These are phyloP conservation scores for Fusarium equiseti DNA, from an alignment of 2,329 filamentous ascomycete genomes.

Conservation along the genomic window DNA sequence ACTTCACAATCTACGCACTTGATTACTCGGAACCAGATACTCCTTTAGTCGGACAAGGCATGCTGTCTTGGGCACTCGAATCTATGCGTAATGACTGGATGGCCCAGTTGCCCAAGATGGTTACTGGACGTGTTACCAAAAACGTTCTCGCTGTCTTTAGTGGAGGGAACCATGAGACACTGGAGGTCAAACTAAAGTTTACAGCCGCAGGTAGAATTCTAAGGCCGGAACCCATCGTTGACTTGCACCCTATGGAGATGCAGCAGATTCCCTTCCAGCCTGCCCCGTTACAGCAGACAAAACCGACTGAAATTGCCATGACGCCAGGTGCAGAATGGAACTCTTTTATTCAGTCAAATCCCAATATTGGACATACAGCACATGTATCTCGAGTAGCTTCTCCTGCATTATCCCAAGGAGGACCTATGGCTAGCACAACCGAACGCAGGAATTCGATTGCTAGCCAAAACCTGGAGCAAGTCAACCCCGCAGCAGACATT, in stretches of 20 bases:
- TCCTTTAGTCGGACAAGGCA: conserved; percentile 93
- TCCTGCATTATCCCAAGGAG: conserved; percentile 54
- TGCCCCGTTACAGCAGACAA: conserved; percentile 10
- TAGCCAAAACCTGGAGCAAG: conserved; percentile 36
- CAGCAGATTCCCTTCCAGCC: conserved; percentile 4
- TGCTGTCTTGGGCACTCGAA: conserved; percentile 86
- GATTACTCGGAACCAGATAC: conserved; percentile 96
- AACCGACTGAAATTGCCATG: conserved; percentile 53
- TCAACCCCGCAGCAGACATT: conserved; percentile 47
- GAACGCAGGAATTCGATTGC: conserved; percentile 47
- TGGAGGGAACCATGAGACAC: conserved; percentile 84
- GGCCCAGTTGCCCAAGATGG: conserved; percentile 74
- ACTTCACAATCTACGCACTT: conserved; percentile 97
- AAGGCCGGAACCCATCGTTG: conserved; percentile 46
- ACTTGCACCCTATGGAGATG: conserved; percentile 36
- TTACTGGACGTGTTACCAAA: conserved; percentile 91
- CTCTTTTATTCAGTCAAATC: conserved; percentile 79
- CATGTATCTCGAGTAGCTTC: conserved; percentile 53
- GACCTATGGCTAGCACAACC: conserved; percentile 33
- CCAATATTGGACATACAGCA: conserved; percentile 59
- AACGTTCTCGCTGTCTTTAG: conserved; percentile 87
- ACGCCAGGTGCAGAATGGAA: conserved; percentile 81
- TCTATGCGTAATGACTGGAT: conserved; percentile 53
- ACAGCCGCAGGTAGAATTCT: conserved; percentile 76
- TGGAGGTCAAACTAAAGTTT: conserved; percentile 92